These are phyloP conservation scores for Drosera capensis DNA, from an alignment of 148 eudicot genomes.

Conservation along the genomic window DNA sequence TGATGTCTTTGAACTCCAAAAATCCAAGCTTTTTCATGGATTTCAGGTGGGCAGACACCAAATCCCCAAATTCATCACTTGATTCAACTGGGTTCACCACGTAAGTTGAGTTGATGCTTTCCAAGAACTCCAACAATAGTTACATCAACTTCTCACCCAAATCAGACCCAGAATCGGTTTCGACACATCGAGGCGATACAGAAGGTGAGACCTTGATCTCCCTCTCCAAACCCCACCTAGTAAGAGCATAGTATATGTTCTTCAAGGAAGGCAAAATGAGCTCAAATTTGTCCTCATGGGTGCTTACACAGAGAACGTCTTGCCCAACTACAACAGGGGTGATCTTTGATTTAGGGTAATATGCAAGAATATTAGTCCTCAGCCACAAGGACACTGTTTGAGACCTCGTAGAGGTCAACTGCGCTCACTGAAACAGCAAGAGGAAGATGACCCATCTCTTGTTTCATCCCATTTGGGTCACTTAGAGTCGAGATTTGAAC, in stretches of 20 bases:
- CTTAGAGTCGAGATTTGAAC: neutral
- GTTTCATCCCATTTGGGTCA: neutral
- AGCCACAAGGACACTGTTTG: constrained; percentile 40
- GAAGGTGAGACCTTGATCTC: constrained; percentile 60
- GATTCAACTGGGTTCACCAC: constrained; percentile 28
- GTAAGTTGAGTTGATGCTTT: constrained; percentile 35
- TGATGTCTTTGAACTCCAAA: constrained; percentile 9
- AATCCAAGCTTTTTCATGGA: constrained; percentile 33
- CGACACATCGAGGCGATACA: constrained; percentile 38
- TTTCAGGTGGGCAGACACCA: constrained; percentile 20
- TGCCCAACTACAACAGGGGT: constrained; percentile 63
- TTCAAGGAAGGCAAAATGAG: constrained; percentile 31
- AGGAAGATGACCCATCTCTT: neutral
- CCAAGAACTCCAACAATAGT: constrained; percentile 29
- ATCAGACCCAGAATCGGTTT: constrained; percentile 11
- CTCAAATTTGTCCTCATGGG: constrained; percentile 8
- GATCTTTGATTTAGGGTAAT: constrained; percentile 46
- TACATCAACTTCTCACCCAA: constrained; percentile 13
- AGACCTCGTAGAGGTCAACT: constrained; percentile 27
- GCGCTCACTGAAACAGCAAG: constrained; percentile 30
- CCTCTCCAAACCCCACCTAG: constrained; percentile 63
- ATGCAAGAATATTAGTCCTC: constrained; percentile 36
- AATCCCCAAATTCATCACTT: constrained; percentile 14
- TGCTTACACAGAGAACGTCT: constrained; percentile 32
- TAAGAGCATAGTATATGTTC: constrained; percentile 54